A percentile compares a stretch with the other conserved stretches of the same genome.
Conservation (phyloP, 2,329 filamentous ascomycete genomes). For the Colletotrichum filicis region DNA sequence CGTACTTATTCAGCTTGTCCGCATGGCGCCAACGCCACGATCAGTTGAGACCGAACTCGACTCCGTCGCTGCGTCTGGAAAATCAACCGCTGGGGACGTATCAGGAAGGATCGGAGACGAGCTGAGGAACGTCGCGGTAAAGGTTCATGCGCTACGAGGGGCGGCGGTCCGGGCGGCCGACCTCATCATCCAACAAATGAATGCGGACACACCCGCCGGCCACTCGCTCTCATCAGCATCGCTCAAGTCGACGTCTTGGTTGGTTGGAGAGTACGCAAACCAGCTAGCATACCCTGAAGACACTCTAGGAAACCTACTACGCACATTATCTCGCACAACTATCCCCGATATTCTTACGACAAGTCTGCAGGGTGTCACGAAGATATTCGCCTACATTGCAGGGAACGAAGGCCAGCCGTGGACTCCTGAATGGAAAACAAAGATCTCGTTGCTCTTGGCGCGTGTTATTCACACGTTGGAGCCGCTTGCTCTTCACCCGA, state of each 20-base stretch:
- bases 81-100: conserved; percentile 56
- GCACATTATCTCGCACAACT: conserved; percentile 68
- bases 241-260: conserved; percentile 82
- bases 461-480: conserved; percentile 87
- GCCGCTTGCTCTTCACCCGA: conserved; percentile 81
- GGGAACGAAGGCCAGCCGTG: conserved; percentile 74
- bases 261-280: conserved; percentile 88
- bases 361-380: conserved; percentile 85
- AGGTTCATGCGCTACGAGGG: conserved; percentile 84
- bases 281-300: conserved; percentile 77
- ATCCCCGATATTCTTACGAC: conserved; percentile 77
- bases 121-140: conserved; percentile 89
- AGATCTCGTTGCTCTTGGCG: conserved; percentile 80
- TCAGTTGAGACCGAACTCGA: conserved; percentile 50
- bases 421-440: conserved; percentile 79
- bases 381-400: conserved; percentile 81
- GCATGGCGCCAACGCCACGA: conserved; percentile 69
- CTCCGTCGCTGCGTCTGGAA: conserved; percentile 40
- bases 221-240: conserved; percentile 72
- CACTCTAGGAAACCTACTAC: conserved; percentile 78
- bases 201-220: conserved; percentile 61
- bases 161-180: conserved; percentile 88
- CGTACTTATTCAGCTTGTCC: conserved; percentile 85
- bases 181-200: conserved; percentile 72
- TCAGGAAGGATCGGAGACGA: conserved; percentile 84